Evolutionary conservation across 2,329 filamentous ascomycete species (phyloP).

Genomic region (Monosporascus sp.): DNA sequence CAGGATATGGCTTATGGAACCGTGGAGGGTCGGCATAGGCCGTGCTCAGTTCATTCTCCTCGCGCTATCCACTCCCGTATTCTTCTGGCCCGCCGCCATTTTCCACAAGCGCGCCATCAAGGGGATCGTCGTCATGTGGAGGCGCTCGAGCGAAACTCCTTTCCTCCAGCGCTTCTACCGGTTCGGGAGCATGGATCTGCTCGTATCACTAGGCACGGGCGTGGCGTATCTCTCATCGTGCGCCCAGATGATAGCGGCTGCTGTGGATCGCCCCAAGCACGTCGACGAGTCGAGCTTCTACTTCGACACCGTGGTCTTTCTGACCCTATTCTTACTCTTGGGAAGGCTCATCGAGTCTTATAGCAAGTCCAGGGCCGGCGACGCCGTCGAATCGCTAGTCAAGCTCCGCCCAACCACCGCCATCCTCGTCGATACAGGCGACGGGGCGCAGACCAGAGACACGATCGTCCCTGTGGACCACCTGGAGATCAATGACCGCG

Average conservation of each 20-base stretch:
- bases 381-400: conserved; percentile 74
- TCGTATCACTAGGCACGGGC: conserved; percentile 82
- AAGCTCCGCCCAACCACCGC: conserved; percentile 75
- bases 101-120: conserved; percentile 78
- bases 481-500: conserved; percentile 67
- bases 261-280: conserved; percentile 31
- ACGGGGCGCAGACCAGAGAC: conserved; percentile 31
- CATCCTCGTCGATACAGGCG: conserved; percentile 53
- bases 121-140: conserved; percentile 74
- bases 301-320: conserved; percentile 88
- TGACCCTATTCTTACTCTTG: conserved; percentile 79
- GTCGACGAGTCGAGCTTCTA: conserved; percentile 58
- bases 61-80: conserved; percentile 77
- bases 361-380: conserved; percentile 84
- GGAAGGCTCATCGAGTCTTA: conserved; percentile 78
- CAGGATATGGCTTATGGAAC: conserved; percentile 62
- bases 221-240: conserved; percentile 84
- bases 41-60: conserved; percentile 76
- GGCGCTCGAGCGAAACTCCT: conserved; percentile 65
- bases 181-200: conserved; percentile 96
- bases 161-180: conserved; percentile 73
- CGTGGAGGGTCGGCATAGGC: conserved; percentile 66
- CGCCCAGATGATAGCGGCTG: conserved; percentile 66
- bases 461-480: conserved; percentile 54
- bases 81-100: conserved; percentile 78